Evolutionary conservation across 2,329 filamentous ascomycete species (phyloP), one percentile per base, ranked within the genome.

Genomic region (Fusarium sp.): DNA sequence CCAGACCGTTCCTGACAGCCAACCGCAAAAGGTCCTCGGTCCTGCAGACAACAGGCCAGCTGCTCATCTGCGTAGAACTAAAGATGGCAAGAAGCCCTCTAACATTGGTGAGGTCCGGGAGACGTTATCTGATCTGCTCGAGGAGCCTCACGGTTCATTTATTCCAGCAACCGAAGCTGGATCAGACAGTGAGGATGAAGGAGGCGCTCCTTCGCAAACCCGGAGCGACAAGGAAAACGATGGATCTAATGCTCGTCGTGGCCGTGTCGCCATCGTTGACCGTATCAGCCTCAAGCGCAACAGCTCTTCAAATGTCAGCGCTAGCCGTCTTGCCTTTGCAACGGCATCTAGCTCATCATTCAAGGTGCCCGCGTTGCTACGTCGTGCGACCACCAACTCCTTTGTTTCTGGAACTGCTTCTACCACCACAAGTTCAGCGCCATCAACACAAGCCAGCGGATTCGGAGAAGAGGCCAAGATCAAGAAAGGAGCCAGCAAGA

Each of bases 41-140:
- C 77, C 55, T 71, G 81, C 51, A 62, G 80, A 69, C 74, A 86
- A 76, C 75, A 84, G 87, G n/a, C 82, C 85, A 9, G 84, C 87
- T 26, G 83, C 88, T n/a, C 78, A 87, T 63, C 77, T 86, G 48
- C 88, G 91, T 49, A 88, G 91, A 42, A 89, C 87, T 23, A 85
- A 83, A 56, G 81, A 82, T 17, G 83, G 82, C 51, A 88, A 86
- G 77, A 93, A 89, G 71, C 93, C 94, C 0, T 84, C 90, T 7
- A 91, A 89, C 19, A 82, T 97, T 11, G 88, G 89, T 26, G 93
- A 97, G 73, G 91, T 97, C 65, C 89, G 93, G 56, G 88, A 95
- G 76, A 93, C 92, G 0, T 82, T 97, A 8, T 96, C 92, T 6
- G 92, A 91, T 77, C 85, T 97, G 11, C 89, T 97, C 17, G 94